phyloP scores from a whole-genome alignment of 768 basidiomycete species.

The Mycena capillaripes region DNA sequence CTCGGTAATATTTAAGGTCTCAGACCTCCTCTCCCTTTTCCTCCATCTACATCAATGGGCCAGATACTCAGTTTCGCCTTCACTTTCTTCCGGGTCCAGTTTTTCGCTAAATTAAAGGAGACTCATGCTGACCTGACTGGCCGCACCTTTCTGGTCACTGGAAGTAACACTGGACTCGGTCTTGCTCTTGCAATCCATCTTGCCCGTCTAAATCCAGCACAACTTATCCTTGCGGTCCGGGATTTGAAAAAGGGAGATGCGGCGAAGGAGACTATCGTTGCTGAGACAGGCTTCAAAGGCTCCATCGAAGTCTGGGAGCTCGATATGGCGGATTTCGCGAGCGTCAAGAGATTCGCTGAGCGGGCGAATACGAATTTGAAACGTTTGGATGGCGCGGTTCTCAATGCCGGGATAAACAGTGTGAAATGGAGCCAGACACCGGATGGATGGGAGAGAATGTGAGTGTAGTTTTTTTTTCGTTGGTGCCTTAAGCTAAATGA shows the following conservation, averaged over 20 bases:
- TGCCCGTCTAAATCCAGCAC: slow-evolving; percentile 21
- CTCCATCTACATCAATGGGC: not conserved
- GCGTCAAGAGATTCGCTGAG: slow-evolving; percentile 26
- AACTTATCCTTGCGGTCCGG: slow-evolving; percentile 27
- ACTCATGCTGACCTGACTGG: slow-evolving; percentile 45
- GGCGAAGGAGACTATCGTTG: slow-evolving; percentile 11
- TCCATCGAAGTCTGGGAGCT: slow-evolving; percentile 27
- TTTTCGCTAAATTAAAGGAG: slow-evolving; percentile 9
- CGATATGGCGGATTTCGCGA: slow-evolving; percentile 25
- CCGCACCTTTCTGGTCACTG: slow-evolving; percentile 54
- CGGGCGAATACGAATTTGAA: slow-evolving; percentile 17
- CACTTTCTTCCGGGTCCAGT: slow-evolving; percentile 14
- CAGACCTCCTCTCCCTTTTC: not conserved
- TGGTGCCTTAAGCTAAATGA: too few species aligned
- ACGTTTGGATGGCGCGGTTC: slow-evolving; percentile 28
- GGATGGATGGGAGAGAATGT: slow-evolving; percentile 32
- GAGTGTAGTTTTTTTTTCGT: not conserved
- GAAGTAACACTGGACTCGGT: slow-evolving; percentile 56
- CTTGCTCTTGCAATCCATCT: slow-evolving; percentile 49
- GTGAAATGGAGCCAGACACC: slow-evolving; percentile 5
- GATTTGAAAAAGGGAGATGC: slow-evolving; percentile 22
- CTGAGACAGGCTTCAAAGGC: slow-evolving; percentile 17
- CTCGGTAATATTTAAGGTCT: too few species aligned
- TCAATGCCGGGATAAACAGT: slow-evolving; percentile 20
- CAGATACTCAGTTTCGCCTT: slow-evolving; percentile 4